A percentile compares a stretch with the other conserved stretches of the same genome.
phyloP scores from a whole-genome alignment of 208 protist genomes.

The Trichomonas gallinae region DNA sequence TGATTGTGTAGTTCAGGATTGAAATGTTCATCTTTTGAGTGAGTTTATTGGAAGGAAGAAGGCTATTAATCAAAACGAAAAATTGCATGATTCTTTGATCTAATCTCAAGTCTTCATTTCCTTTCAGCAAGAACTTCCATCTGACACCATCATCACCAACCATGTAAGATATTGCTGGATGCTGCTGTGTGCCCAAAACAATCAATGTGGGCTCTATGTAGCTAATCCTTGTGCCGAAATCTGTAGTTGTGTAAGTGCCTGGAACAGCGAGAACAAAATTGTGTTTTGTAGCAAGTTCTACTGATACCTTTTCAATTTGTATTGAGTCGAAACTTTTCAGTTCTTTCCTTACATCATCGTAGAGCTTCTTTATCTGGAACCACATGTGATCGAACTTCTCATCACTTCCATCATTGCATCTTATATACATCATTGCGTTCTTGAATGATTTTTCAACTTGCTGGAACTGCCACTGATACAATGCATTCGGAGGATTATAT shows the following conservation, averaged over 20 bases:
- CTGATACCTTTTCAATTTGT: not conserved
- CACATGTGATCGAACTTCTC: not conserved
- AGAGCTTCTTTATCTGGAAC: not conserved
- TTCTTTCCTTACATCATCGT: not conserved
- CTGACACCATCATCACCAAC: not conserved
- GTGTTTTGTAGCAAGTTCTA: not conserved
- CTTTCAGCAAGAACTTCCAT: constrained; percentile 23
- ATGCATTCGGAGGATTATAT: not conserved
- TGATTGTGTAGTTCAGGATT: constrained; percentile 2
- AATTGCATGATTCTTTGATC: constrained; percentile 26
- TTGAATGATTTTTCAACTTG: not conserved
- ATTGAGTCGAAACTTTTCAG: not conserved
- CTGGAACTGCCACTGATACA: not conserved
- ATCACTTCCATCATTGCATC: not conserved
- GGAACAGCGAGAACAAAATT: not conserved
- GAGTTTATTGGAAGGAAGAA: not conserved
- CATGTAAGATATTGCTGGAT: not conserved
- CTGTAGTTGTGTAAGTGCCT: not conserved
- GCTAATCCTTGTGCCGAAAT: not conserved
- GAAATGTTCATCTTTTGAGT: not conserved
- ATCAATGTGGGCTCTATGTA: not conserved
- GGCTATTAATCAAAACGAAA: not conserved
- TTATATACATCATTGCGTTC: not conserved
- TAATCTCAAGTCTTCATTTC: constrained; percentile 21
- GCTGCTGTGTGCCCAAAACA: not conserved